Conservation (phyloP, 2,329 filamentous ascomycete species). For the Colletotrichum falcatum region DNA sequence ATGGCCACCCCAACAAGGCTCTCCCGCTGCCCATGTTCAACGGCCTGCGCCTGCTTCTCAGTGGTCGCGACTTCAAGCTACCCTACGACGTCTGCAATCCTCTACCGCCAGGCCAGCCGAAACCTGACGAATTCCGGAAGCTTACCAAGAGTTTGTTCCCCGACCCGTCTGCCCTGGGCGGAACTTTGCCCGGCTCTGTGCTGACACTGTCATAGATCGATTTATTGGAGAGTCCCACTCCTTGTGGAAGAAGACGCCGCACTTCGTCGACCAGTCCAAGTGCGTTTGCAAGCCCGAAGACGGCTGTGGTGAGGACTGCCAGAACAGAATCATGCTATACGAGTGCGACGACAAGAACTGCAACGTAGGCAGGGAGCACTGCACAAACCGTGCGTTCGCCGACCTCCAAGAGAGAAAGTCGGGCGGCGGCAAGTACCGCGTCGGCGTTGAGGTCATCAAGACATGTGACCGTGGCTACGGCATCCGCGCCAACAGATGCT, state of each 20-base stretch:
- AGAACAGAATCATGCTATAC: slow-evolving; percentile 97
- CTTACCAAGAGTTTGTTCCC: slow-evolving; percentile 83
- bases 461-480: slow-evolving; percentile 90
- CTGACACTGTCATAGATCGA: slow-evolving; percentile 66
- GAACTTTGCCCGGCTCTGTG: too few relatives aligned
- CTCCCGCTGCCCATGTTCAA: slow-evolving; percentile 85
- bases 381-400: slow-evolving; percentile 89
- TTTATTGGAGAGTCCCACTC: slow-evolving; percentile 85
- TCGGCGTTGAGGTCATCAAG: slow-evolving; percentile 95
- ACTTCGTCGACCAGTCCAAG: slow-evolving; percentile 78
- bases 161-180: neutral
- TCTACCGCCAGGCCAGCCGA: slow-evolving; percentile 85
- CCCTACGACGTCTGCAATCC: slow-evolving; percentile 93
- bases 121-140: slow-evolving; percentile 92
- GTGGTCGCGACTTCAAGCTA: slow-evolving; percentile 85
- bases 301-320: slow-evolving; percentile 89
- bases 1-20: slow-evolving; percentile 63
- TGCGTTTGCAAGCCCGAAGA: slow-evolving; percentile 83
- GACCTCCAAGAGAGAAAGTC: slow-evolving; percentile 80
- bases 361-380: slow-evolving; percentile 77
- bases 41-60: slow-evolving; percentile 76
- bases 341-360: slow-evolving; percentile 95
- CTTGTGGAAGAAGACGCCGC: slow-evolving; percentile 85
- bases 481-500: slow-evolving; percentile 89
- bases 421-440: slow-evolving; percentile 85